Conservation (phyloP, 306 rosid species). For the Vigna unguiculata region DNA sequence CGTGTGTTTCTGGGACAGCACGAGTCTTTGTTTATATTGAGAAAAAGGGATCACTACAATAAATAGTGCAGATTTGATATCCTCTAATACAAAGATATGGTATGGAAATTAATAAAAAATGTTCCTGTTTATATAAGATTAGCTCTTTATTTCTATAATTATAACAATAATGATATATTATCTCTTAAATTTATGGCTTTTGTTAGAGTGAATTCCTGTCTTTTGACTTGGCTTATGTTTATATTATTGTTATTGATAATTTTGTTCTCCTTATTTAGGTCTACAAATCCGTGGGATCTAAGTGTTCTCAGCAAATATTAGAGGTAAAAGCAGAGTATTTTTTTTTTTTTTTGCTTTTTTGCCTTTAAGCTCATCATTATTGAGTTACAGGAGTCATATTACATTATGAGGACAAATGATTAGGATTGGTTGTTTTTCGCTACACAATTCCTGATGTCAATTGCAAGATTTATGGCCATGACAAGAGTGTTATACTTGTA, state of each 20-base stretch:
- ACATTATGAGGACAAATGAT: constrained; percentile 7
- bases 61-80: no score
- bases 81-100: no score
- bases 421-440: constrained; percentile 6
- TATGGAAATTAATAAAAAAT: no score
- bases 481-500: constrained; percentile 11
- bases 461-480: constrained; percentile 15
- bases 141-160: no score
- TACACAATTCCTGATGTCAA: neutral
- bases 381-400: constrained; percentile 27
- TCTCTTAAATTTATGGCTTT: constrained; percentile 14
- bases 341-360: constrained; percentile 30
- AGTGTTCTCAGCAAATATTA: constrained; percentile 74
- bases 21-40: no score
- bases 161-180: neutral
- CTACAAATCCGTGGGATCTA: constrained; percentile 76
- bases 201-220: constrained; percentile 18
- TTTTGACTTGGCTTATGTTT: constrained; percentile 13
- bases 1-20: no score
- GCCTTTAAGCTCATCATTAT: constrained; percentile 14
- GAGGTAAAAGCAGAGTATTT: constrained; percentile 59
- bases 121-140: no score
- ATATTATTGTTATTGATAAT: constrained; percentile 21
- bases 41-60: no score
- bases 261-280: constrained; percentile 56